phyloP scores from a whole-genome alignment of 306 rosid species.

The Oemleria cerasiformis region DNA sequence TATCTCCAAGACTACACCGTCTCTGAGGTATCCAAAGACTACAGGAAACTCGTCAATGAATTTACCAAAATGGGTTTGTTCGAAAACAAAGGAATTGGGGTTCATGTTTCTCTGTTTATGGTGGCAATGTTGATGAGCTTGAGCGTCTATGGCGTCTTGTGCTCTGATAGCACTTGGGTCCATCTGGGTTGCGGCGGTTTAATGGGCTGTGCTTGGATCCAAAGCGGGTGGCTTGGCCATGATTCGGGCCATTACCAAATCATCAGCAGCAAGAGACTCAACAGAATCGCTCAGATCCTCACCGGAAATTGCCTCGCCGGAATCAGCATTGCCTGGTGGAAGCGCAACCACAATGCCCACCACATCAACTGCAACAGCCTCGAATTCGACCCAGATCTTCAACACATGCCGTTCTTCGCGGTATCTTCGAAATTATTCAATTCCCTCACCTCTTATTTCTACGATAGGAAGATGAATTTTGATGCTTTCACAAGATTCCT shows the following conservation, averaged over 20 bases:
- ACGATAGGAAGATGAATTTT: conserved; percentile 51
- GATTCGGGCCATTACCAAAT: conserved; percentile 72
- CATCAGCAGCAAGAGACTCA: conserved; percentile 28
- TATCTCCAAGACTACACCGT: conserved; percentile 43
- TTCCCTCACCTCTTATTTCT: conserved; percentile 50
- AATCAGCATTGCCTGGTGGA: conserved; percentile 80
- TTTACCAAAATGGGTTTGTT: conserved; percentile 55
- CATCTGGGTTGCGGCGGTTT: conserved; percentile 45
- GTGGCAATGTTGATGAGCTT: conserved; percentile 40
- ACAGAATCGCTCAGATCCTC: conserved; percentile 47
- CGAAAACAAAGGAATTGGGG: conserved; percentile 57
- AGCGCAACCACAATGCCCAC: conserved; percentile 74
- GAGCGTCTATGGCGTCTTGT: conserved; percentile 50
- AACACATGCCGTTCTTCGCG: conserved; percentile 62
- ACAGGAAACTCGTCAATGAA: conserved; percentile 52
- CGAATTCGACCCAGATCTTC: conserved; percentile 75
- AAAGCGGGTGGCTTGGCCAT: conserved; percentile 68
- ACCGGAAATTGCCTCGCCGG: conserved; percentile 73
- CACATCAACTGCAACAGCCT: conserved; percentile 71
- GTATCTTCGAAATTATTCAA: conserved; percentile 51
- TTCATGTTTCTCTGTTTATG: conserved; percentile 21
- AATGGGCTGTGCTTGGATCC: conserved; percentile 64
- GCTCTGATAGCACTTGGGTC: conserved; percentile 44
- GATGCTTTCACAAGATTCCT: conserved; percentile 49
- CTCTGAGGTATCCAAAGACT: conserved; percentile 68